These are phyloP conservation scores for Termitomyces sp. DNA, from an alignment of 768 basidiomycete species.

Conservation along the genomic window DNA sequence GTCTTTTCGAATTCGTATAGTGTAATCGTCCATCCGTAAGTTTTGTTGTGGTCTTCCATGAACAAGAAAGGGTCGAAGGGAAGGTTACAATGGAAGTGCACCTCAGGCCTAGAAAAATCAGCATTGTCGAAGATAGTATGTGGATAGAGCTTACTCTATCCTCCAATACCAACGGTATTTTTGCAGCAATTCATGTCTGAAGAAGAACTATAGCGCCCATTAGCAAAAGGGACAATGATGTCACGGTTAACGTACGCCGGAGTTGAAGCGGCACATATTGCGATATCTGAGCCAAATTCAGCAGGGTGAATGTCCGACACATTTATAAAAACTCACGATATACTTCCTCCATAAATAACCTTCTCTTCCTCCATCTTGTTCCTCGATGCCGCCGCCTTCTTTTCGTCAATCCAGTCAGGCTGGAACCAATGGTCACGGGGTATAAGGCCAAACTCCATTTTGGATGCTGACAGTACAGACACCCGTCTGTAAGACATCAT, in stretches of 20 bases:
- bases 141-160: slow-evolving; percentile 30
- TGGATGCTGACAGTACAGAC: slow-evolving; percentile 20
- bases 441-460: slow-evolving; percentile 58
- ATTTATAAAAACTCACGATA: slow-evolving; percentile 20
- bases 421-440: slow-evolving; percentile 73
- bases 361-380: slow-evolving; percentile 55
- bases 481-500: slow-evolving; percentile 17
- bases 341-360: slow-evolving; percentile 41
- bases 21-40: slow-evolving; percentile 76
- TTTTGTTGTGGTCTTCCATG: slow-evolving; percentile 70
- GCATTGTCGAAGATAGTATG: slow-evolving; percentile 19
- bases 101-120: slow-evolving; percentile 50
- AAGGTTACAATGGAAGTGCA: slow-evolving; percentile 75
- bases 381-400: slow-evolving; percentile 51
- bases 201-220: slow-evolving; percentile 55
- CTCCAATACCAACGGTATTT: slow-evolving; percentile 79
- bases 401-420: slow-evolving; percentile 76
- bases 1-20: slow-evolving; percentile 77
- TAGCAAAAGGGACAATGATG: not conserved
- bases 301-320: not conserved
- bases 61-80: slow-evolving; percentile 66
- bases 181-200: slow-evolving; percentile 62
- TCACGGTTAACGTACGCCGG: slow-evolving; percentile 42
- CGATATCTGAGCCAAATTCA: slow-evolving; percentile 49
- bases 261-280: slow-evolving; percentile 78